These are phyloP conservation scores for Wickerhamiella sorbophila DNA, from an alignment of 805 yeast genomes.

Conservation along the genomic window DNA sequence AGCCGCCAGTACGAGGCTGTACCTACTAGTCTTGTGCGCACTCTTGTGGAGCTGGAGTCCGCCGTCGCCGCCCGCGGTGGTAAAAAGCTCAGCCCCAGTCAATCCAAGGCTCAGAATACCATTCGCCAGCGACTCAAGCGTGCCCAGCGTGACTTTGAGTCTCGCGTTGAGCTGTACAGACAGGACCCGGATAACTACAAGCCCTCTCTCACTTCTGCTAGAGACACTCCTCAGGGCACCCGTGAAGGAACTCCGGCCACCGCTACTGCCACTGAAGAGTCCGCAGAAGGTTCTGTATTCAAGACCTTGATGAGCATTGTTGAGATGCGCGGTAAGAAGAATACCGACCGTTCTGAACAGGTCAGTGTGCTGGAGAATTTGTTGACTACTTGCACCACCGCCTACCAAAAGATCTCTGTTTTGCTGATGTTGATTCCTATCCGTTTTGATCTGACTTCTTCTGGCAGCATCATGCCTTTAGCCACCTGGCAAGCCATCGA, in stretches of 20 bases:
- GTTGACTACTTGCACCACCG: constrained; percentile 32
- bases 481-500: constrained; percentile 68
- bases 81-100: constrained; percentile 68
- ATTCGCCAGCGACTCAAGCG: constrained; percentile 79
- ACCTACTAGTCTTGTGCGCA: constrained; percentile 57
- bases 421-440: constrained; percentile 73
- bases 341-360: constrained; percentile 72
- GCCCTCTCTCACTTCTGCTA: constrained; percentile 2
- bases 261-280: constrained; percentile 17
- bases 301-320: constrained; percentile 55
- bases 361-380: constrained; percentile 54
- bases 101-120: constrained; percentile 75
- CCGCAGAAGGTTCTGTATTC: constrained; percentile 42
- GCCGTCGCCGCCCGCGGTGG: constrained; percentile 38
- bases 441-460: constrained; percentile 66
- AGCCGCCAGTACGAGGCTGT: constrained; percentile 61
- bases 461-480: constrained; percentile 57
- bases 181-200: constrained; percentile 61
- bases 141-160: constrained; percentile 53
- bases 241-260: constrained; percentile 22
- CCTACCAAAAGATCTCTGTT: constrained; percentile 67
- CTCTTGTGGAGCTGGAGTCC: constrained; percentile 60
- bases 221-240: constrained; percentile 18
- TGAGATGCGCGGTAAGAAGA: constrained; percentile 92
- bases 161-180: constrained; percentile 43